Percentiles rank a stretch among this genome's conserved stretches.
Conservation (phyloP, 2,329 filamentous ascomycete genomes). For the Penicillium janthinellum region DNA sequence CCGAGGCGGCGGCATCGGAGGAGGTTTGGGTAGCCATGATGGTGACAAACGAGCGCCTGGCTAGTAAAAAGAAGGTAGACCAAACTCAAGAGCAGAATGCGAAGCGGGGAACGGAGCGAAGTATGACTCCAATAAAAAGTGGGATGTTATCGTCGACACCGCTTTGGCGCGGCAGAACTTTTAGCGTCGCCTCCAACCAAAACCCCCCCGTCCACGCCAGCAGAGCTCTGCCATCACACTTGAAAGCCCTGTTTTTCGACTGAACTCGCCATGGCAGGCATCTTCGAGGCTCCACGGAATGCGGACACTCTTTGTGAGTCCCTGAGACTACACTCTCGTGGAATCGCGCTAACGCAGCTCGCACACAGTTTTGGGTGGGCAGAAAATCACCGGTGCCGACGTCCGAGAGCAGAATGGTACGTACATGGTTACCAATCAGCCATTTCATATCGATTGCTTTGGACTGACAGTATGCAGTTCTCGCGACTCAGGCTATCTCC, state of each 20-base stretch:
- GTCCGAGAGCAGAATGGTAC: conserved; percentile 95
- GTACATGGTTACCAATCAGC: conserved; percentile 53
- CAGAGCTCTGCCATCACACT: conserved; percentile 35
- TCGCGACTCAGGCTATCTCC: conserved; percentile 93
- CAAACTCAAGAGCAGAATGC: conserved; percentile 19
- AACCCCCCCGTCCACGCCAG: conserved; percentile 30
- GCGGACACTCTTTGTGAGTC: conserved; percentile 80
- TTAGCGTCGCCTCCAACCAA: conserved; percentile 34
- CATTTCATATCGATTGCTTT: conserved; percentile 8
- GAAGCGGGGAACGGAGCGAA: conserved; percentile 8
- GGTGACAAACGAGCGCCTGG: conserved; percentile 21
- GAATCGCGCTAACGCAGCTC: conserved; percentile 36
- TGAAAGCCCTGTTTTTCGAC: conserved; percentile 23
- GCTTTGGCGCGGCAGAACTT: conserved; percentile 46
- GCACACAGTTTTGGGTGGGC: conserved; percentile 77
- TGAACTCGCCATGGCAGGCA: conserved; percentile 72
- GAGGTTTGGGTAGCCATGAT: conserved; percentile 38
- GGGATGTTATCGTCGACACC: conserved; percentile 44
- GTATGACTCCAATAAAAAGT: conserved; percentile 38
- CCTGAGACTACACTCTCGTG: conserved; percentile 5
- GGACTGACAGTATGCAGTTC: conserved; percentile 58
- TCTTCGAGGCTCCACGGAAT: conserved; percentile 94
- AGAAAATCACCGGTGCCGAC: conserved; percentile 95
- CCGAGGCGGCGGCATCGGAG: conserved; percentile 30
- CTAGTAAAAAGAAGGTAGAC: conserved; percentile 21